Evolutionary conservation across 208 protist species (phyloP), one percentile per base, ranked within the genome.

Genomic region (Wallacemonas sp.): DNA sequence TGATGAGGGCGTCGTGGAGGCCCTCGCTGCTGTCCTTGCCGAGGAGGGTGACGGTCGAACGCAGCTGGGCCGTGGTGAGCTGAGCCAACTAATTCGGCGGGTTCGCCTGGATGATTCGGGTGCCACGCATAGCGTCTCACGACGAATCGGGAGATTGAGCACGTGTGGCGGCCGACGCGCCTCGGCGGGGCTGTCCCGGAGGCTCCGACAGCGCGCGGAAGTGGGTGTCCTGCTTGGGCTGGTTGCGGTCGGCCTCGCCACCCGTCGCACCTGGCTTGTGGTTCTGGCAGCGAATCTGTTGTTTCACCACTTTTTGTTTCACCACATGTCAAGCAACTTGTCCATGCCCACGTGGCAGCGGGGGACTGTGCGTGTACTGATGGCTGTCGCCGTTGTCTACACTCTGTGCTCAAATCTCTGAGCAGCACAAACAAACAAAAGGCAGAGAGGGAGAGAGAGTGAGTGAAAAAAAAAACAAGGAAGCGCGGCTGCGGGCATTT

Each of bases 241-340:
- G 12, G 32, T 74, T 26, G 55, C 67, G 39, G 65, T 59, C 34
- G 82, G 82, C 10, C 24, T 83, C 19, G 61, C 71, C 33, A 48
- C 30, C 24, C 65, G 50, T 38, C 71, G 57, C 38, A 68, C 76
- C 36, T 21, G 50, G n/a, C 21, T 67, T 17, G 55, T 78, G 58
- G 62, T 73, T 36, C 54, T 85, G 1, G 70, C 72, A 4, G 34
- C 79, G 13, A 81, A 79, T 3, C 50, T 89, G n/a, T 36, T 79
- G 38, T 42, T 83, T 19, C 82, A 89, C 64, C 44, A 66, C 29
- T 68, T 81, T 24, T 57, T 89, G 1, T 82, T 71, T 57, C 15
- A 21, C n/a, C 55, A 71, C 29, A 29, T 79, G 36, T 42, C 60
- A 21, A 73, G 50, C 2, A 84, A 89, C 54, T 63, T 46, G 10